phyloP scores from a whole-genome alignment of 176 grass and related monocot species.

The Lolium perenne region DNA sequence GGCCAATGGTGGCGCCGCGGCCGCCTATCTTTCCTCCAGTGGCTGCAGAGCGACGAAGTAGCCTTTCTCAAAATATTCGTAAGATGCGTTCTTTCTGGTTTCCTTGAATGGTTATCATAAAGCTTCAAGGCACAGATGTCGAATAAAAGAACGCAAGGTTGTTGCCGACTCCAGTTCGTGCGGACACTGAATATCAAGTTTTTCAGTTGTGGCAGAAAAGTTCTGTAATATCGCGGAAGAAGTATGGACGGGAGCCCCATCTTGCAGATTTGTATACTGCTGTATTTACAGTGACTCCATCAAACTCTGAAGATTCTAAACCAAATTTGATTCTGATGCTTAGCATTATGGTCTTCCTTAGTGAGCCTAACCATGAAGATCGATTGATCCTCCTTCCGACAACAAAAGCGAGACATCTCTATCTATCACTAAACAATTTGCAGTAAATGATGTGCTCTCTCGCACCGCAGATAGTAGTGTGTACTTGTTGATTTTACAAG shows the following conservation, averaged over 20 bases:
- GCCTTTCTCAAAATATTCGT: not conserved
- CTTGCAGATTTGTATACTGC: slow-evolving; percentile 1
- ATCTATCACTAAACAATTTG: slow-evolving; percentile 27
- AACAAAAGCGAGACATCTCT: slow-evolving; percentile 24
- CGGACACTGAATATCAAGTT: not conserved
- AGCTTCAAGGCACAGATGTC: not conserved
- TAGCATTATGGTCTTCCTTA: not conserved
- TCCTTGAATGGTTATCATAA: not conserved
- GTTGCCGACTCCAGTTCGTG: not conserved
- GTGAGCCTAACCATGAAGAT: not conserved
- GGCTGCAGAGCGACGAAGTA: not conserved
- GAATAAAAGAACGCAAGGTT: not conserved
- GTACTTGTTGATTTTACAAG: slow-evolving; percentile 48
- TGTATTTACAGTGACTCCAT: slow-evolving; percentile 7
- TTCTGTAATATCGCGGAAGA: not conserved
- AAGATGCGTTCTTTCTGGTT: not conserved
- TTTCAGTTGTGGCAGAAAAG: not conserved
- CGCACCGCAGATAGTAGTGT: slow-evolving; percentile 37
- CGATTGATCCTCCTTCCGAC: not conserved
- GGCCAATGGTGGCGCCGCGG: not conserved
- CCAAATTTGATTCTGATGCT: slow-evolving; percentile 5
- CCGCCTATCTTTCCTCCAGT: not conserved
- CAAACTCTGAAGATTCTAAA: slow-evolving; percentile 1
- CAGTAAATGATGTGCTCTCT: slow-evolving; percentile 30
- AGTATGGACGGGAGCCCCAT: not conserved